A percentile compares a stretch with the other conserved stretches of the same genome.
These are phyloP conservation scores for Parathielavia appendiculata DNA, from an alignment of 495 filamentous ascomycete genomes.

Conservation along the genomic window DNA sequence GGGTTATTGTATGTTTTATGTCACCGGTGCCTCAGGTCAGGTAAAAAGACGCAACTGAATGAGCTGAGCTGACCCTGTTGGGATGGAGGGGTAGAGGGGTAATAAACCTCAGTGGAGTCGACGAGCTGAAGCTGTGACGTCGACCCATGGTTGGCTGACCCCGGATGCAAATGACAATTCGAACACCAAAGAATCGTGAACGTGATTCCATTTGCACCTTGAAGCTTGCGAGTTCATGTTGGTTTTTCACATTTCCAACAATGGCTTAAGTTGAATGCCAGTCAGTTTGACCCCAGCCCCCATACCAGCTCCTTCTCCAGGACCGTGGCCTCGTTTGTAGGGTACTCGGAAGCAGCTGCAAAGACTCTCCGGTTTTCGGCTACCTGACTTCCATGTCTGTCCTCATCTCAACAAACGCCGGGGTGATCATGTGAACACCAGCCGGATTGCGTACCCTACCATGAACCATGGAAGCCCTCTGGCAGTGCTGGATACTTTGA, in stretches of 20 bases:
- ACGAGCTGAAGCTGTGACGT: slow-evolving; percentile 30
- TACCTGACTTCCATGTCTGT: neutral
- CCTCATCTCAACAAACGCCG: no score
- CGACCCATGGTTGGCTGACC: slow-evolving; percentile 27
- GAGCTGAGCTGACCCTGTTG: slow-evolving; percentile 18
- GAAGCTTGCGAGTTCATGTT: no score
- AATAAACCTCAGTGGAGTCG: slow-evolving; percentile 22
- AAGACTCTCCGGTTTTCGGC: slow-evolving; percentile 11
- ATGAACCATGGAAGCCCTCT: no score
- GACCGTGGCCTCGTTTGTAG: no score
- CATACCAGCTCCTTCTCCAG: no score
- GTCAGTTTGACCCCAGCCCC: no score
- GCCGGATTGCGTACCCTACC: no score
- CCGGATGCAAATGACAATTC: slow-evolving; percentile 13
- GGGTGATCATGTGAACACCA: no score
- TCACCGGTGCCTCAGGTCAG: neutral
- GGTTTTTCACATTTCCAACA: neutral
- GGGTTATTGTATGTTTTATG: neutral
- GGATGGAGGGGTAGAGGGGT: slow-evolving; percentile 32
- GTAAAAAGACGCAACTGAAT: slow-evolving; percentile 28
- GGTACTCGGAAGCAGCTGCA: no score
- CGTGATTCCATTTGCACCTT: neutral
- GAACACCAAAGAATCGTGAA: neutral
- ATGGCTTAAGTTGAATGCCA: neutral
- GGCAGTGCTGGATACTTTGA: no score